Base-by-base conservation (phyloP, 2,329 filamentous ascomycete genomes). In the Ophiostoma sp. region DNA sequence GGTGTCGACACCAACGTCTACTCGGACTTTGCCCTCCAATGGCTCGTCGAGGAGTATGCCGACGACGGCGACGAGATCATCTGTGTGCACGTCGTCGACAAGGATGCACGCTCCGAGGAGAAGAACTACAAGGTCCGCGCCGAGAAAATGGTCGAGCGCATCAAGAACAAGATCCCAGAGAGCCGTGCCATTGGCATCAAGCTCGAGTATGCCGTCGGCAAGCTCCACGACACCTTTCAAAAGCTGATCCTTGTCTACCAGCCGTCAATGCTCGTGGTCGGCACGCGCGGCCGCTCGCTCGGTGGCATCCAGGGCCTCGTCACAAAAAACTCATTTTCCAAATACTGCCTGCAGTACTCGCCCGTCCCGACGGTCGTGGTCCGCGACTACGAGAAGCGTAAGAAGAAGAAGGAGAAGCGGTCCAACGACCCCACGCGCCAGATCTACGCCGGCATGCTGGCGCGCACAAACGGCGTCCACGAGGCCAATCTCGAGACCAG, bases 61-160 rank as follows among this genome's bases (percentile, higher is more conserved):
- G 93, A 97, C 76, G 94, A 97, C 76, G 93, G 94, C 23, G 94
- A 97, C 77, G 93, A 97, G 79, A 90, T 97, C 71, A 91, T 97
- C 10, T 97, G 94, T 79, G 86, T 97, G 67, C 86, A 92, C 68
- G 94, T 96, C 2, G 86, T 96, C 62, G 93, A 97, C 77, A 94
- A 92, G 77, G 91, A 94, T 73, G 86, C 89, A 68, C 90, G 90
- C 68, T 83, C 84, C 17, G 86, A 90, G 73, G 86, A 89, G 70
- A 89, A 87, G 68, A 84, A 86, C 68, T 96, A 97, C 79, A 87
- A 90, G 57, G 85, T 88, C 27, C 91, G 95, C 74, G 94, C 94
- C 0, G 85, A 90, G 72, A 83, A 85, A 64, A 83, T 96, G 75
- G 88, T 97, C 80, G 84, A 91, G 72, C 83, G 86, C 67, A 93